Conservation (phyloP, 371 early-diverging fungal species). For the Batrachochytrium dendrobatidis region DNA sequence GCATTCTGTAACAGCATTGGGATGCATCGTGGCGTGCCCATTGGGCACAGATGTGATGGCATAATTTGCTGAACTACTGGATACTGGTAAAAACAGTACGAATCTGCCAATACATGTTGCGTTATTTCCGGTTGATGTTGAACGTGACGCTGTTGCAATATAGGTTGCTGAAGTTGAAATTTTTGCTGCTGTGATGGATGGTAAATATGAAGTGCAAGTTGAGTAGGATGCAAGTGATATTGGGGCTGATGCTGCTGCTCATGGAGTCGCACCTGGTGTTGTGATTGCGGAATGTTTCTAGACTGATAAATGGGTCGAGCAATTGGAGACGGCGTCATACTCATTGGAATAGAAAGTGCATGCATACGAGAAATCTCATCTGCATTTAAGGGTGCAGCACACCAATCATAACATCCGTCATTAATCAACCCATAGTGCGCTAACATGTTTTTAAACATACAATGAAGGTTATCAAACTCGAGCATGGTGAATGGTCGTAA, state of each 20-base stretch:
- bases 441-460: slow-evolving; percentile 4
- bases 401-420: slow-evolving; percentile 12
- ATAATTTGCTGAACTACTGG: too few relatives aligned
- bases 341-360: not conserved
- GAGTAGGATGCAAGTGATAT: not conserved
- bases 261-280: not conserved
- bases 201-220: too few relatives aligned
- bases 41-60: too few relatives aligned
- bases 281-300: not conserved
- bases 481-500: slow-evolving; percentile 3
- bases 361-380: not conserved
- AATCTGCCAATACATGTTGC: too few relatives aligned
- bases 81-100: too few relatives aligned
- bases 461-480: slow-evolving; percentile 9
- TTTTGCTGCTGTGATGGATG: too few relatives aligned
- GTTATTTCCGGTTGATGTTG: too few relatives aligned
- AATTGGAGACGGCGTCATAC: not conserved
- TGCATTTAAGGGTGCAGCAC: not conserved
- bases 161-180: too few relatives aligned
- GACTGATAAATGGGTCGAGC: not conserved
- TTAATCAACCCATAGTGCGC: slow-evolving; percentile 4
- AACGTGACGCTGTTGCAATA: too few relatives aligned
- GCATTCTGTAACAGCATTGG: too few relatives aligned
- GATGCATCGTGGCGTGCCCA: too few relatives aligned
- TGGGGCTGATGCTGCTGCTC: not conserved